Percentiles rank a stretch among this genome's conserved stretches.
Conservation (phyloP, 2,329 filamentous ascomycete species). For the Rutstroemia sp. region DNA sequence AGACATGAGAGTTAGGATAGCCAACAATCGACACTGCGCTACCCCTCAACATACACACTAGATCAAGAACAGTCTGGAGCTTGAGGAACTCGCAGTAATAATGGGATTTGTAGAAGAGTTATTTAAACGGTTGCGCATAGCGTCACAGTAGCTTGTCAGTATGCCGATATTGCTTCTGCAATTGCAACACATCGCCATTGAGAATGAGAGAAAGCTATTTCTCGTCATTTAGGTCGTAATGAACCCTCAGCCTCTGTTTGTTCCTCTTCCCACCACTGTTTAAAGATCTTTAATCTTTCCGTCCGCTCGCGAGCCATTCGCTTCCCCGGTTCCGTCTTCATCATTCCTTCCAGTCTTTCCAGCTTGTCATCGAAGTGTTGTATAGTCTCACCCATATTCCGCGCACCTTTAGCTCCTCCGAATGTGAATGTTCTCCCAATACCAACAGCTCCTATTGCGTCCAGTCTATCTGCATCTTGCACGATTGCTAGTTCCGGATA, state of each 20-base stretch:
- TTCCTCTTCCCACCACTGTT: slow-evolving; percentile 50
- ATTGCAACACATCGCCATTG: slow-evolving; percentile 47
- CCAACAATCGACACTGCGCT: too few species aligned
- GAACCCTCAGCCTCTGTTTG: slow-evolving; percentile 13
- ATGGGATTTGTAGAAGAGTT: too few species aligned
- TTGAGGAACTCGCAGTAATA: too few species aligned
- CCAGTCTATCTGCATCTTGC: slow-evolving; percentile 89
- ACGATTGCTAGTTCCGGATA: slow-evolving; percentile 78
- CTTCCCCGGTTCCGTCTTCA: slow-evolving; percentile 52
- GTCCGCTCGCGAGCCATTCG: slow-evolving; percentile 44
- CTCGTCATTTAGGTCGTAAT: slow-evolving; percentile 69
- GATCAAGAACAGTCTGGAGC: too few species aligned
- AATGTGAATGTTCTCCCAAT: slow-evolving; percentile 75
- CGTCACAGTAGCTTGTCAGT: too few species aligned
- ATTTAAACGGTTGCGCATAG: too few species aligned
- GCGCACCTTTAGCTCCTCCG: slow-evolving; percentile 53
- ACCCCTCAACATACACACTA: too few species aligned
- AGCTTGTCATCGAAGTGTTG: slow-evolving; percentile 73
- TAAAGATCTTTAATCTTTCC: slow-evolving; percentile 41
- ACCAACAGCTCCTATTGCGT: slow-evolving; percentile 84
- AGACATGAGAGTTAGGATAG: too few species aligned
- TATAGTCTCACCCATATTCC: slow-evolving; percentile 57
- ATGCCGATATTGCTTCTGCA: too few species aligned
- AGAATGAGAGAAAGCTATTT: slow-evolving; percentile 37
- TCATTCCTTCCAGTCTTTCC: slow-evolving; percentile 44